A percentile compares a stretch with the other conserved stretches of the same genome.
Conservation (phyloP, 2,329 filamentous ascomycete genomes). For the Clathrospora elynae region DNA sequence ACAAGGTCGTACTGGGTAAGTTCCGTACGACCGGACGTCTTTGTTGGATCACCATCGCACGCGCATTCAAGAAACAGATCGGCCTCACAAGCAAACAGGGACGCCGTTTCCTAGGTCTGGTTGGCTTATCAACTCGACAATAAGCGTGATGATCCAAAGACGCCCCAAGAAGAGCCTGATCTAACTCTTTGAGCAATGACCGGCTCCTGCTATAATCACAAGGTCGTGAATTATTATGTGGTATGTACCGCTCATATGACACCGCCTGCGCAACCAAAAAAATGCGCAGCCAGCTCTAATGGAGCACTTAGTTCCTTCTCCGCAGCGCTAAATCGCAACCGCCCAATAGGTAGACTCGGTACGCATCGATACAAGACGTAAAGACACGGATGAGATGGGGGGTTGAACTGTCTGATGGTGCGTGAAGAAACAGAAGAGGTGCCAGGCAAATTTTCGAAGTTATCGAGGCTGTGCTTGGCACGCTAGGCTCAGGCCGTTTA, state of each 20-base stretch:
- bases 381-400: conserved; percentile 44
- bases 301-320: conserved; percentile 63
- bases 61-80: too few species aligned
- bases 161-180: background rate
- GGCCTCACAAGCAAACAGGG: too few species aligned
- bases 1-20: too few species aligned
- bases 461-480: conserved; percentile 18
- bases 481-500: conserved; percentile 2
- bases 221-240: background rate
- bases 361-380: conserved; percentile 47
- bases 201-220: too few species aligned
- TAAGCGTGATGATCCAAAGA: too few species aligned
- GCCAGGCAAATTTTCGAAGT: conserved; percentile 28
- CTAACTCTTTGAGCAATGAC: too few species aligned
- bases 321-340: conserved; percentile 66
- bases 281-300: conserved; percentile 76
- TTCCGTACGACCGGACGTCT: too few species aligned
- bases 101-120: too few species aligned
- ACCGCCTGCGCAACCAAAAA: conserved; percentile 73
- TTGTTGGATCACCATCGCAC: too few species aligned
- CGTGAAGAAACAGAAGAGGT: conserved; percentile 30
- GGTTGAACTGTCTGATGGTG: conserved; percentile 50
- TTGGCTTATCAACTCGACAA: too few species aligned
- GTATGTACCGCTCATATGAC: conserved; percentile 81
- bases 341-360: conserved; percentile 41